A percentile compares a stretch with the other conserved stretches of the same genome.
These are phyloP conservation scores for Sphaerulina vaccinii DNA, from an alignment of 2,329 filamentous ascomycete genomes.

Conservation along the genomic window DNA sequence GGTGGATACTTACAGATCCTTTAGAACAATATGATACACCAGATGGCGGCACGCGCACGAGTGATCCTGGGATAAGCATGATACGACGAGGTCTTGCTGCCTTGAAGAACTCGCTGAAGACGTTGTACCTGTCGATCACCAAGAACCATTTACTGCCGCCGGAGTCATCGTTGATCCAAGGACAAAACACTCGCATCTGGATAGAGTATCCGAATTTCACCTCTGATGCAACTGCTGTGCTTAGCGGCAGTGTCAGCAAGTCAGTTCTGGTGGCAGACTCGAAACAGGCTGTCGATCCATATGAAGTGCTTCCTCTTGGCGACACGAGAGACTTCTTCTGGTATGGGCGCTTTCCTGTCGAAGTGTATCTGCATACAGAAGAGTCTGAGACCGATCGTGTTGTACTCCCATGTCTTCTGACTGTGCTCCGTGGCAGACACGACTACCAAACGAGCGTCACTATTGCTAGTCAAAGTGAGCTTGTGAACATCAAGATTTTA, in stretches of 20 bases:
- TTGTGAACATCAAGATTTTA: constrained; percentile 72
- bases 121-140: constrained; percentile 78
- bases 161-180: constrained; percentile 65
- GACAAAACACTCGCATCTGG: constrained; percentile 80
- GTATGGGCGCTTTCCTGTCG: constrained; percentile 74
- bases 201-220: constrained; percentile 71
- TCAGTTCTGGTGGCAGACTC: constrained; percentile 22
- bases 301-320: constrained; percentile 72
- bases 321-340: constrained; percentile 73
- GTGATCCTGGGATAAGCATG: constrained; percentile 6
- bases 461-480: constrained; percentile 75
- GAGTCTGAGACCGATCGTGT: constrained; percentile 67
- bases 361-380: constrained; percentile 71
- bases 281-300: constrained; percentile 42
- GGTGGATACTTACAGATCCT: constrained; percentile 66
- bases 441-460: constrained; percentile 70
- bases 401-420: constrained; percentile 71
- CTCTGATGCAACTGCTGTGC: constrained; percentile 67
- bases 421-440: constrained; percentile 67
- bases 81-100: constrained; percentile 15
- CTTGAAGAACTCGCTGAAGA: constrained; percentile 53
- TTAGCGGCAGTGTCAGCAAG: constrained; percentile 56
- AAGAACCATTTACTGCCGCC: constrained; percentile 71
- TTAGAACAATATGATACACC: constrained; percentile 29
- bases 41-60: constrained; percentile 10